Evolutionary conservation across 176 grass and related monocot species (phyloP).

Genomic region (Oryza nivara): DNA sequence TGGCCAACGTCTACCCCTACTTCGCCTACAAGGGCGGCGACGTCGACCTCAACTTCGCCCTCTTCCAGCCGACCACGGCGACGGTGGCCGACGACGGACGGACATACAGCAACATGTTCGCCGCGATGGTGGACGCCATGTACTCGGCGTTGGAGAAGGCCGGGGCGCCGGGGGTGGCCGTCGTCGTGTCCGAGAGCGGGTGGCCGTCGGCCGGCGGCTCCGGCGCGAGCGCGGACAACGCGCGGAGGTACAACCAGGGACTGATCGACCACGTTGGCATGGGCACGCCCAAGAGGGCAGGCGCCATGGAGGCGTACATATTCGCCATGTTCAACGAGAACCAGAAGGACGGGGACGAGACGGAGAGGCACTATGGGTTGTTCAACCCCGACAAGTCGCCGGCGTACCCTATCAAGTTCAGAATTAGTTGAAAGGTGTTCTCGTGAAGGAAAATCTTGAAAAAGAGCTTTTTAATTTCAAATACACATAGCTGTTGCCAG

Average conservation of each 20-base stretch:
- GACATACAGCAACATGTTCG: constrained; percentile 61
- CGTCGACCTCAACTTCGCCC: constrained; percentile 44
- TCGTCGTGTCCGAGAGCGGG: constrained; percentile 73
- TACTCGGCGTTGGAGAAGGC: constrained; percentile 58
- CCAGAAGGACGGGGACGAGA: constrained; percentile 26
- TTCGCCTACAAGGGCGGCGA: constrained; percentile 37
- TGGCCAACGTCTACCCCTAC: constrained; percentile 84
- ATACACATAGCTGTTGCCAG: no score
- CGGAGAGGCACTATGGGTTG: constrained; percentile 65
- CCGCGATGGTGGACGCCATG: constrained; percentile 60
- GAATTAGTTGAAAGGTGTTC: no score
- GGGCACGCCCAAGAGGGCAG: constrained; percentile 67
- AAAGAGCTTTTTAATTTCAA: no score
- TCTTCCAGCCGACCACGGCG: constrained; percentile 42
- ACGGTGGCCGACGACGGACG: constrained; percentile 43
- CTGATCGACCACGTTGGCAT: constrained; percentile 55
- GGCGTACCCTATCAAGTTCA: constrained; percentile 43
- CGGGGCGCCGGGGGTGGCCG: background rate
- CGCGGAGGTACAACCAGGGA: constrained; percentile 67
- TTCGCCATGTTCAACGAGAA: constrained; percentile 93
- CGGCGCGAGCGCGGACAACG: constrained; percentile 48
- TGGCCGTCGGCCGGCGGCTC: constrained; percentile 70
- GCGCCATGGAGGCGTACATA: constrained; percentile 55
- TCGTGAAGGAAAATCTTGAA: no score
- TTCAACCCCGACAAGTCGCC: constrained; percentile 54